Evolutionary conservation across 305 asterid species (phyloP).

Genomic region (Fraxinus nigra): DNA sequence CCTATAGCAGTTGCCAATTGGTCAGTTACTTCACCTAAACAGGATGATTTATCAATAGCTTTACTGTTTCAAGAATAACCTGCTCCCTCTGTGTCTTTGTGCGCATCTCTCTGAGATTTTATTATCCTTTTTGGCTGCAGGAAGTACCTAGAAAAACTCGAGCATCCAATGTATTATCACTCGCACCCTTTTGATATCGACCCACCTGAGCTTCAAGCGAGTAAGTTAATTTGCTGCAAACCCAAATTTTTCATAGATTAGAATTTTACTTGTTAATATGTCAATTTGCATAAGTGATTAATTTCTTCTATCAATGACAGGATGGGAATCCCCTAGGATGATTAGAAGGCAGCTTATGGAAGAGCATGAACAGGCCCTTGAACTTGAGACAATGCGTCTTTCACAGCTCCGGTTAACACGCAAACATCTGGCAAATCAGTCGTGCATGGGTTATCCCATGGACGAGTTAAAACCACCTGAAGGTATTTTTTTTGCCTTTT

Average conservation of each 20-base stretch:
- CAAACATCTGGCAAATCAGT: conserved; percentile 22
- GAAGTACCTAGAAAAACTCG: conserved; percentile 40
- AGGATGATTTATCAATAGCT: not conserved
- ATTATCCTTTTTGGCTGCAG: conserved; percentile 21
- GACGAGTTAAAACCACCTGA: conserved; percentile 35
- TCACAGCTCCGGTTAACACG: conserved; percentile 31
- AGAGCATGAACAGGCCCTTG: conserved; percentile 36
- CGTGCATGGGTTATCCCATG: conserved; percentile 33
- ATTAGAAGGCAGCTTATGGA: conserved; percentile 35
- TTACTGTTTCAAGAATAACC: not conserved
- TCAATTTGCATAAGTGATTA: not conserved
- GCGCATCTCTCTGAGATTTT: not conserved
- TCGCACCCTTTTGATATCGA: conserved; percentile 26
- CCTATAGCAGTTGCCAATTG: not conserved
- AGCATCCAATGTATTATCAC: conserved; percentile 29
- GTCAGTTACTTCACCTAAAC: not conserved
- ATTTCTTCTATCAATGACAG: conserved; percentile 1
- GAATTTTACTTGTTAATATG: not conserved
- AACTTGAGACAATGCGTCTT: conserved; percentile 34
- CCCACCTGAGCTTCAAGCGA: conserved; percentile 32
- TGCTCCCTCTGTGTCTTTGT: not conserved
- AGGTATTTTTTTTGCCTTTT: conserved; percentile 15
- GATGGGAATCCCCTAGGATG: conserved; percentile 35
- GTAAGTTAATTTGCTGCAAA: conserved; percentile 24
- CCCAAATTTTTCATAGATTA: not conserved